These are phyloP conservation scores for Spinacia oleracea DNA, from an alignment of 179 eudicot species.

Conservation along the genomic window DNA sequence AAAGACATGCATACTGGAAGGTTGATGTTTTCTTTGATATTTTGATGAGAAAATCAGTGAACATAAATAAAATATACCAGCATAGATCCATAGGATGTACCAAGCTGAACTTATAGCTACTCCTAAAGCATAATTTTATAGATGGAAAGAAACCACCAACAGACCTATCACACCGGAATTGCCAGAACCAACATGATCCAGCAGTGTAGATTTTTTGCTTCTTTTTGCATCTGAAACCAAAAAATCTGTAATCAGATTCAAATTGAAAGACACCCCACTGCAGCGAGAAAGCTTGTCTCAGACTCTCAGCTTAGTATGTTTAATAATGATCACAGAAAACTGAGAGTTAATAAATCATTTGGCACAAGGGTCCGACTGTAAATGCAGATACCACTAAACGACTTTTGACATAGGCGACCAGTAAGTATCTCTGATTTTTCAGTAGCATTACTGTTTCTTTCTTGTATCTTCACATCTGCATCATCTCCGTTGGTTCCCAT, in stretches of 20 bases:
- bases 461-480: slow-evolving; percentile 32
- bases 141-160: slow-evolving; percentile 1
- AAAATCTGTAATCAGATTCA: slow-evolving; percentile 25
- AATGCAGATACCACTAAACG: slow-evolving; percentile 34
- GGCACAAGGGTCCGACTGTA: background rate
- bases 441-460: slow-evolving; percentile 23
- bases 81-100: background rate
- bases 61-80: background rate
- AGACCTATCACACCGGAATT: slow-evolving; percentile 14
- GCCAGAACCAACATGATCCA: slow-evolving; percentile 12
- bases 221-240: slow-evolving; percentile 17
- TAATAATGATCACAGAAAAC: background rate
- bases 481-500: slow-evolving; percentile 39
- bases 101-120: background rate
- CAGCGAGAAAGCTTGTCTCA: background rate
- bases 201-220: slow-evolving; percentile 15
- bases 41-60: background rate
- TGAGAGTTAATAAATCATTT: background rate
- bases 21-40: background rate
- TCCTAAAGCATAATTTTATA: background rate
- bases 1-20: background rate
- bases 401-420: slow-evolving; percentile 19
- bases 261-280: background rate
- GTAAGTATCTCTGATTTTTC: slow-evolving; percentile 22
- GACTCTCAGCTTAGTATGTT: background rate